phyloP scores from a whole-genome alignment of 2,329 filamentous ascomycete genomes.

The Cylindrodendrum hubeiense region DNA sequence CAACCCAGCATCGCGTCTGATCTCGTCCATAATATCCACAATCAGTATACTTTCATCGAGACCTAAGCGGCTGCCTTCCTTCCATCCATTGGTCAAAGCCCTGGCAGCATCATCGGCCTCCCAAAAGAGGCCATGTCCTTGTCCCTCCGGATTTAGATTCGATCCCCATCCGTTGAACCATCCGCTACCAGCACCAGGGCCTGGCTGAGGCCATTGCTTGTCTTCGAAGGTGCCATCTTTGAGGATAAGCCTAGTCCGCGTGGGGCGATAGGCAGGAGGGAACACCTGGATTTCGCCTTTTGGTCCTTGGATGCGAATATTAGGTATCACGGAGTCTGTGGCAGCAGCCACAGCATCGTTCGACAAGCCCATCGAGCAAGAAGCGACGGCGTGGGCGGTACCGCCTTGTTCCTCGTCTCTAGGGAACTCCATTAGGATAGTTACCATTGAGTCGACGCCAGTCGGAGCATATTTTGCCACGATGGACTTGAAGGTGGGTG shows the following conservation, averaged over 20 bases:
- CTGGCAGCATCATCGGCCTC: conserved; percentile 84
- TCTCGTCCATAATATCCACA: conserved; percentile 77
- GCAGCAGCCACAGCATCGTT: too few species aligned
- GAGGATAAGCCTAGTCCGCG: conserved; percentile 63
- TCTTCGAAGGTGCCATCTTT: conserved; percentile 59
- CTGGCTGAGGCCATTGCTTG: conserved; percentile 56
- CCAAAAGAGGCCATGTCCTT: conserved; percentile 87
- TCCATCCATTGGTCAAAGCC: conserved; percentile 78
- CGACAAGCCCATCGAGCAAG: conserved; percentile 58
- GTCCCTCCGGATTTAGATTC: conserved; percentile 53
- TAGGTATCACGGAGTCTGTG: not conserved
- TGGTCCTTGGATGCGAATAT: conserved; percentile 72
- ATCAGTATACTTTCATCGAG: conserved; percentile 60
- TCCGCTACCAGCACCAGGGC: too few species aligned
- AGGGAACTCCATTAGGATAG: conserved; percentile 81
- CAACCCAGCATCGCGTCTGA: conserved; percentile 63
- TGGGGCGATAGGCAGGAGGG: conserved; percentile 55
- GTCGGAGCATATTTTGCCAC: conserved; percentile 5
- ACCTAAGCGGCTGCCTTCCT: conserved; percentile 80
- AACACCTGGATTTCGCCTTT: conserved; percentile 45
- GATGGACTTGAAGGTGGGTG: not conserved
- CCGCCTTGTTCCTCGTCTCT: conserved; percentile 50
- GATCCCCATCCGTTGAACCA: too few species aligned
- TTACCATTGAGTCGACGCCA: conserved; percentile 67
- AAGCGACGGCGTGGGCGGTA: conserved; percentile 76